Conservation (phyloP, 2,329 filamentous ascomycete genomes). For the Talaromyces sp. region DNA sequence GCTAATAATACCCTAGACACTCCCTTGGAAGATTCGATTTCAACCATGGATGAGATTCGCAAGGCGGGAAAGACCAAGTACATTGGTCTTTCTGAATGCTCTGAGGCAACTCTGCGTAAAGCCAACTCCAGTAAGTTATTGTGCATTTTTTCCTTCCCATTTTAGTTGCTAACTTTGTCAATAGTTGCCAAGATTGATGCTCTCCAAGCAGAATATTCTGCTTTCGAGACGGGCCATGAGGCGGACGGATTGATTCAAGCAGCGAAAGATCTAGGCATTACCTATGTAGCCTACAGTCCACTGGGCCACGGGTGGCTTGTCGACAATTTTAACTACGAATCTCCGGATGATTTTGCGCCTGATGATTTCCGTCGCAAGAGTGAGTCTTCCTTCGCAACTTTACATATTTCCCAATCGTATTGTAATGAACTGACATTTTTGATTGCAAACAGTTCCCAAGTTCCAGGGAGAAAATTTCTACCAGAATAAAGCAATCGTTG, state of each 20-base stretch:
- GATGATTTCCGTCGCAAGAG: constrained; percentile 39
- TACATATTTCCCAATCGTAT: too few relatives aligned
- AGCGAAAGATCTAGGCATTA: constrained; percentile 37
- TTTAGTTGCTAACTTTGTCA: constrained; percentile 10
- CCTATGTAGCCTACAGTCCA: constrained; percentile 46
- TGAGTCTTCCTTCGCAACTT: constrained; percentile 16
- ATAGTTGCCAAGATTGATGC: constrained; percentile 46
- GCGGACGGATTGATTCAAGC: constrained; percentile 39
- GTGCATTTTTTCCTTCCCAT: neutral
- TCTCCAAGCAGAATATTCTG: constrained; percentile 44
- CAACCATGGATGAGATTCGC: constrained; percentile 44
- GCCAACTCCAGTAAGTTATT: constrained; percentile 39
- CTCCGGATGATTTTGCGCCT: constrained; percentile 43
- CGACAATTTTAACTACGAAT: constrained; percentile 39
- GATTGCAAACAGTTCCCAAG: constrained; percentile 18
- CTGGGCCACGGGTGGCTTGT: constrained; percentile 47
- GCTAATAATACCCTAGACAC: constrained; percentile 28
- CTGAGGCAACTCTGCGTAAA: constrained; percentile 41
- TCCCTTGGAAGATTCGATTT: constrained; percentile 45
- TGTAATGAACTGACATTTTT: neutral
- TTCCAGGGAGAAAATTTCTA: constrained; percentile 45
- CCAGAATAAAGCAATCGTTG: constrained; percentile 40
- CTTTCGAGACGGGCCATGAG: constrained; percentile 41
- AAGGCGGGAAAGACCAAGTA: constrained; percentile 47
- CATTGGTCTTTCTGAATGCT: constrained; percentile 47